Base-by-base conservation (phyloP, 495 filamentous ascomycete species). In the Aspergillus egyptiacus region DNA sequence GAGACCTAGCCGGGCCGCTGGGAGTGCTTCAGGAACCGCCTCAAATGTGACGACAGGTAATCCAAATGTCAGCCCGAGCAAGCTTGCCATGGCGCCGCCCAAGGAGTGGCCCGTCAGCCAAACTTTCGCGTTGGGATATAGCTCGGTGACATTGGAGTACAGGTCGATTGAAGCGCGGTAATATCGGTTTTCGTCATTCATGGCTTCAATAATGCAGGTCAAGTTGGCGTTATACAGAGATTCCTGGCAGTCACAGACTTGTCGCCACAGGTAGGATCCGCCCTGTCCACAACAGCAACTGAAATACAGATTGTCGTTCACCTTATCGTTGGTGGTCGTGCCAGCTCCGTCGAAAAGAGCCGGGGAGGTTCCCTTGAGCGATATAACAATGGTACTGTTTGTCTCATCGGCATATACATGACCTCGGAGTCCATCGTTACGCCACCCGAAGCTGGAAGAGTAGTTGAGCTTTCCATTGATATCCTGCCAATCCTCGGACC, bases 221-320 rank as follows among this genome's bases (percentile, higher is more conserved):
- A 87, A 78, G 59, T 96, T 96, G 68, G 90, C 96, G 8, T 82
- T 85, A 55, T 87, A 97, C 1, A 88, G 85, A 4, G 78, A 75
- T 11, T 80, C 85, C 56, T 86, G 85, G 63, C 93, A 98, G 60
- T 95, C 85, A 62, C 93, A 98, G 35, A 94, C 89, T 59, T 93
- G 84, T 44, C 82, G 81, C 85, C 89, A 96, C 18, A 89, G 78
- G 68, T 81, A 85, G 13, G 87, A 86, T 0, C 89, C 87, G 49
- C 94, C 88, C 69, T 96, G 87, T 9, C 81, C 93, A 69, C 93
- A 98, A 62, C 93, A 98, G 69, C 93, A 98, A 61, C 91, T 90
- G 71, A 96, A 96, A 63, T 91, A 94, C 7, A 98, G 78, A 60
- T 98, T 98, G 63, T 98, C 93, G 62, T 98, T 98, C 39, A 87